Base-by-base conservation (phyloP, 305 asterid genomes). In the Striga hermonthica region DNA sequence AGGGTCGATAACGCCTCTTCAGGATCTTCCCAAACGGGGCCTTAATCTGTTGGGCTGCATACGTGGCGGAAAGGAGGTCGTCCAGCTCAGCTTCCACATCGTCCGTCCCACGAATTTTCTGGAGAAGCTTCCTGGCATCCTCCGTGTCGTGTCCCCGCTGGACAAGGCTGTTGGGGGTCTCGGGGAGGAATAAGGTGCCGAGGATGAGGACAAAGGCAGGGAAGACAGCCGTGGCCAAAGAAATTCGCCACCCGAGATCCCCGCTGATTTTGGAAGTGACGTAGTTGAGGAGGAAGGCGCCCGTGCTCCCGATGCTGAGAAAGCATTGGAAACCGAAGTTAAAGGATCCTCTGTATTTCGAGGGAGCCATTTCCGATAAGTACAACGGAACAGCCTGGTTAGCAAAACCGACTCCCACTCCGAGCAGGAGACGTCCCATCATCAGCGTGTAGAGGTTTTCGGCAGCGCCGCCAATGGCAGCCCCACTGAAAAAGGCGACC, bases 231-330 rank as follows among this genome's bases (percentile, higher is more conserved):
- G 71, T 62, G 12, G 77, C 79, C 22, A 84, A 10, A 10, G 91
- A 84, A n/a, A 84, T 60, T 65, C 88, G 68, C 91, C 91, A 84
- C 39, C 88, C 86, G 81, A 79, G 82, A 5, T 76, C 88, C 15
- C 70, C 74, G 45, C 61, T 68, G 4, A 85, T 82, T 44, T 66
- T 75, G 22, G 45, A 67, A 6, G 81, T 74, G 10, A 80, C 84
- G 12, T 70, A 84, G 77, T 84, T 82, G 10, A 79, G 65, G 15
- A 84, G 81, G 31, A 67, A 76, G 4, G 86, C 86, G 0, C 43
- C 28, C 3, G 12, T 67, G 80, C 66, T 60, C 60, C 72, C 7
- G 85, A 83, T 0, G 72, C 57, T 14, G 74, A 68, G 0, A 76
- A 65, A 48, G 1, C 79, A 36, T 34, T 83, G 80, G 73, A 81